These are phyloP conservation scores for Pyrrhoderma noxium DNA, from an alignment of 1,284 basidiomycete genomes.

Conservation along the genomic window DNA sequence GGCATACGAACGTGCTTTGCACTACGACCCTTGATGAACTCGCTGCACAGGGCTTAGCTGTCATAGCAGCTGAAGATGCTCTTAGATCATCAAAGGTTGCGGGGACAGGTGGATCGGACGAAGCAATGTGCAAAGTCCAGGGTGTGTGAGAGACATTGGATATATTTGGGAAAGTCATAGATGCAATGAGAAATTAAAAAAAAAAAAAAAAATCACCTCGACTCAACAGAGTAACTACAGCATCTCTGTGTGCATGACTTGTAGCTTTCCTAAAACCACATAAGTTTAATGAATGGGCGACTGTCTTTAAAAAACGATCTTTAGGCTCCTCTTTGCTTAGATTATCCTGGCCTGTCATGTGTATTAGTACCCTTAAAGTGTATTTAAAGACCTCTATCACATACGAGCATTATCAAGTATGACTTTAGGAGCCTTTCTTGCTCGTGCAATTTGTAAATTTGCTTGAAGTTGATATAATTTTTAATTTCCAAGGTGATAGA, in stretches of 20 bases:
- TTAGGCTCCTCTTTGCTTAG: slow-evolving; percentile 56
- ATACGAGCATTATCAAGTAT: slow-evolving; percentile 66
- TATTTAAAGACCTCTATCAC: slow-evolving; percentile 25
- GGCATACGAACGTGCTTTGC: slow-evolving; percentile 85
- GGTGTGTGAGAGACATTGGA: slow-evolving; percentile 80
- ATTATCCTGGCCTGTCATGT: slow-evolving; percentile 56
- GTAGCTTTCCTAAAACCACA: slow-evolving; percentile 47
- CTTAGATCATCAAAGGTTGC: slow-evolving; percentile 52
- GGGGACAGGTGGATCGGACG: slow-evolving; percentile 46
- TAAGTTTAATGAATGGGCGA: slow-evolving; percentile 63
- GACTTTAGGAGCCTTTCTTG: slow-evolving; percentile 75
- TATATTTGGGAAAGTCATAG: slow-evolving; percentile 82
- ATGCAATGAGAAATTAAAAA: too few species aligned
- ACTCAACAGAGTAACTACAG: slow-evolving; percentile 38
- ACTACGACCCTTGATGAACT: slow-evolving; percentile 79
- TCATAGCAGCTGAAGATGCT: slow-evolving; percentile 85
- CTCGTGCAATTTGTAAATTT: slow-evolving; percentile 73
- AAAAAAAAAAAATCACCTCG: slow-evolving; percentile 41
- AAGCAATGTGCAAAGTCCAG: slow-evolving; percentile 54
- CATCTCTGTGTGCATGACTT: slow-evolving; percentile 32
- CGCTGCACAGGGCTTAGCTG: slow-evolving; percentile 89
- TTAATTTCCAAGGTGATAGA: too few species aligned
- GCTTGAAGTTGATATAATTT: slow-evolving; percentile 74
- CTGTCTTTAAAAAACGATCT: slow-evolving; percentile 64
- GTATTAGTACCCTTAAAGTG: slow-evolving; percentile 1